Base-by-base conservation (phyloP, 495 filamentous ascomycete species). In the Xylaria venustula region DNA sequence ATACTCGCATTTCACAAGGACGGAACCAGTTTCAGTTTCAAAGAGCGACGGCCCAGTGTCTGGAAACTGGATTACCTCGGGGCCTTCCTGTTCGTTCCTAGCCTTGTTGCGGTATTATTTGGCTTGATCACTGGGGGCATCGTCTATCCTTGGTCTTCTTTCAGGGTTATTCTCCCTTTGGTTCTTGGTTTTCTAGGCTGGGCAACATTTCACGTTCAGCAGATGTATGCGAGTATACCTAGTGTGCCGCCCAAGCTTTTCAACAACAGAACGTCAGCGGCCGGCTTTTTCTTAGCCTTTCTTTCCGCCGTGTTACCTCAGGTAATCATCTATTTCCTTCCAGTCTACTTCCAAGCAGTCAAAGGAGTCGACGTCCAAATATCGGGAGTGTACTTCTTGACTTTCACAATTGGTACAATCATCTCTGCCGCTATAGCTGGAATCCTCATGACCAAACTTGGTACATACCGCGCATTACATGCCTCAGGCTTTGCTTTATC, bases 311-410 rank as follows among this genome's bases (percentile, higher is more conserved):
- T 19, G 1, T 3, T 37, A 20, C 7, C 41, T 1, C 50, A 54
- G 12, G 19, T 12, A 2, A 20, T 17, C 2, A 14, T 4, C 0
- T 40, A 25, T 1, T 54, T 54, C 20, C 34, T 54, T 36, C 50
- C 50, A 14, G 12, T 54, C 4, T 54, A 54, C 26, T 54, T 54
- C 34, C 50, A 54, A 41, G 50, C 50, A 1, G 48, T 51, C 2
- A 9, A 36, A 3, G 48, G 14, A 5, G 36, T 30, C 1, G 36
- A n/a, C 5, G 19, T 11, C 1, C 11, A 11, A 4, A 17, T 3
- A 6, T 51, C 48, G 3, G 48, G 48, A 7, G 36, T 11, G 0
- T 14, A 34, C 11, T 51, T 51, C 19, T 30, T 51, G 11, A 28
- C 48, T 15, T 22, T 20, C 11, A 11, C 48, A 2, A 19, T 51